phyloP scores from a whole-genome alignment of 345 rosid genomes.

The Pistacia vera region DNA sequence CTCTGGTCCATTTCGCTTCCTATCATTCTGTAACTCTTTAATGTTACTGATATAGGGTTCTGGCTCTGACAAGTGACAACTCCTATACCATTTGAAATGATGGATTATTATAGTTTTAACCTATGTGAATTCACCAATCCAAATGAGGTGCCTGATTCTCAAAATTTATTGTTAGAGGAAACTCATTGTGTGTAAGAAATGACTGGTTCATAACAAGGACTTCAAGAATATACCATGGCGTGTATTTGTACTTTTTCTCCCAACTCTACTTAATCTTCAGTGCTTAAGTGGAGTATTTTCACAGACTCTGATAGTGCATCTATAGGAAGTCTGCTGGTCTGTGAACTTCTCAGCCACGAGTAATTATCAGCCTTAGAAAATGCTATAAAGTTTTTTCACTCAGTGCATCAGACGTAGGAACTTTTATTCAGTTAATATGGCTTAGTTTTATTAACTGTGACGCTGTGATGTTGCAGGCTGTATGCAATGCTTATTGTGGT shows the following conservation, averaged over 20 bases:
- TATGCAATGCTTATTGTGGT: conserved; percentile 81
- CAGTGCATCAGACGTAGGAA: neutral
- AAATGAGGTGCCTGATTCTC: neutral
- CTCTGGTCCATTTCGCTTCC: neutral
- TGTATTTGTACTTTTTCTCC: neutral
- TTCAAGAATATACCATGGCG: neutral
- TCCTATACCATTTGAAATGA: neutral
- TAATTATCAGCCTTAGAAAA: neutral
- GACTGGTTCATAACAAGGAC: neutral
- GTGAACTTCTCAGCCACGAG: neutral
- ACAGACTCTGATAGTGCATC: neutral
- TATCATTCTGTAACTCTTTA: neutral
- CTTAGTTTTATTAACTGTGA: neutral
- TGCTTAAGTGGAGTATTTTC: neutral
- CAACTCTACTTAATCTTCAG: neutral
- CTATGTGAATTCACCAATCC: neutral
- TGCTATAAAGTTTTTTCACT: neutral
- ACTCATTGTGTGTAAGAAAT: neutral
- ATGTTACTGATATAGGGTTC: neutral
- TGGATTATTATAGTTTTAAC: neutral
- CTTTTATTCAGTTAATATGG: neutral
- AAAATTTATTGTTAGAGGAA: neutral
- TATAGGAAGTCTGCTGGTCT: neutral
- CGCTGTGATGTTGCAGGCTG: conserved; percentile 43
- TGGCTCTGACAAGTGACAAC: neutral